A percentile compares a stretch with the other conserved stretches of the same genome.
Evolutionary conservation across 2,329 filamentous ascomycete genomes (phyloP).

Genomic region (Aspergillus thermomutatus): DNA sequence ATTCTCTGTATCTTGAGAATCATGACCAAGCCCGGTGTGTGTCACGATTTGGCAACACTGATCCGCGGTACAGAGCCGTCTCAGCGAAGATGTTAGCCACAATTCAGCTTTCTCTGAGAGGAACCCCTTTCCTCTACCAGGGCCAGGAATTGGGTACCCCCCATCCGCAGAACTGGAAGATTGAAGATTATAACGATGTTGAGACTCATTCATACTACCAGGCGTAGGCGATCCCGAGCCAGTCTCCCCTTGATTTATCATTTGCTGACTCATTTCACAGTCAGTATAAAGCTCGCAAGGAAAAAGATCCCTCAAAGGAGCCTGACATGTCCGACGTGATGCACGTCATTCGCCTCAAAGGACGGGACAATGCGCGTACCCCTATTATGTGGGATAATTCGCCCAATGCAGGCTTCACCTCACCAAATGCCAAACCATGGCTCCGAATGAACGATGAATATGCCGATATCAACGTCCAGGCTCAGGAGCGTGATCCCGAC

Average conservation of each 20-base stretch:
- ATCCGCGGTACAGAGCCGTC: conserved; percentile 40
- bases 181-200: conserved; percentile 39
- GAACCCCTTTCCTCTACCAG: conserved; percentile 57
- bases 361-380: conserved; percentile 61
- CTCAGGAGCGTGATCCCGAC: conserved; percentile 20
- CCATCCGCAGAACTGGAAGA: conserved; percentile 49
- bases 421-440: conserved; percentile 50
- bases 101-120: conserved; percentile 45
- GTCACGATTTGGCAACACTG: conserved; percentile 49
- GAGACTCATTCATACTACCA: conserved; percentile 50
- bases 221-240: conserved; percentile 43
- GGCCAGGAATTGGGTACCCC: conserved; percentile 59
- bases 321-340: conserved; percentile 15
- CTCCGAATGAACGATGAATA: conserved; percentile 63
- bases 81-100: conserved; percentile 53
- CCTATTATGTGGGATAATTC: conserved; percentile 63
- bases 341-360: conserved; percentile 12
- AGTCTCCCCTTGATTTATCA: conserved; percentile 39
- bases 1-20: conserved; percentile 60
- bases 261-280: conserved; percentile 1
- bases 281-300: conserved; percentile 10
- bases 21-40: conserved; percentile 59
- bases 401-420: conserved; percentile 60
- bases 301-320: conserved; percentile 7
- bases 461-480: conserved; percentile 54